Evolutionary conservation across 2,329 filamentous ascomycete species (phyloP).

Genomic region (Metarhizium guizhouense): DNA sequence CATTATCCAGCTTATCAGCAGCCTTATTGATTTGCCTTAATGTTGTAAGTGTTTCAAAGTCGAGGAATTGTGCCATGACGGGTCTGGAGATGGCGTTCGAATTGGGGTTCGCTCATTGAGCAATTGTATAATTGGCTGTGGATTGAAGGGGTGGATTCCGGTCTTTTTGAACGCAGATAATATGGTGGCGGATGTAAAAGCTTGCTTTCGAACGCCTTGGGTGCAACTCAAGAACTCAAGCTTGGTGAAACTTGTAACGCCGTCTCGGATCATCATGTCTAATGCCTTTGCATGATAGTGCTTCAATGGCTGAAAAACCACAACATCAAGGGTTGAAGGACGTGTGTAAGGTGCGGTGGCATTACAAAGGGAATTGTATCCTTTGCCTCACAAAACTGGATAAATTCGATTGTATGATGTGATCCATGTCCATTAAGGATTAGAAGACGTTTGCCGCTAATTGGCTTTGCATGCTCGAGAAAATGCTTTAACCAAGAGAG

Average conservation of each 20-base stretch:
- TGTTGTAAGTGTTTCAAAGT: neutral
- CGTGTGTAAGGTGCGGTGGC: constrained; percentile 1
- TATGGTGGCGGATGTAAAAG: neutral
- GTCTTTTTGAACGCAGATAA: constrained; percentile 2
- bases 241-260: constrained; percentile 1
- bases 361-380: constrained; percentile 20
- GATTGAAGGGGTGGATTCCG: neutral
- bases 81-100: neutral
- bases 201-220: neutral
- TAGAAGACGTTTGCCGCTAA: constrained; percentile 22
- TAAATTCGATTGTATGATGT: constrained; percentile 23
- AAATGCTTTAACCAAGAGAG: constrained; percentile 27
- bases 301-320: constrained; percentile 3
- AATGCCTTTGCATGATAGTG: too few relatives aligned
- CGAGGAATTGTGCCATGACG: neutral
- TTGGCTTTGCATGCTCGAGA: constrained; percentile 12
- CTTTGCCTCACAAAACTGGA: constrained; percentile 23
- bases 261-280: neutral
- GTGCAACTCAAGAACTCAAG: neutral
- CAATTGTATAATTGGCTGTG: neutral
- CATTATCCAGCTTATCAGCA: constrained; percentile 3
- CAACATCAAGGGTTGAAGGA: constrained; percentile 4
- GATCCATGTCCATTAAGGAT: constrained; percentile 28
- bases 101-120: neutral
- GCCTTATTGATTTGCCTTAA: constrained; percentile 5